These are phyloP conservation scores for Trypethelium eluteriae DNA, from an alignment of 495 filamentous ascomycete genomes.

Conservation along the genomic window DNA sequence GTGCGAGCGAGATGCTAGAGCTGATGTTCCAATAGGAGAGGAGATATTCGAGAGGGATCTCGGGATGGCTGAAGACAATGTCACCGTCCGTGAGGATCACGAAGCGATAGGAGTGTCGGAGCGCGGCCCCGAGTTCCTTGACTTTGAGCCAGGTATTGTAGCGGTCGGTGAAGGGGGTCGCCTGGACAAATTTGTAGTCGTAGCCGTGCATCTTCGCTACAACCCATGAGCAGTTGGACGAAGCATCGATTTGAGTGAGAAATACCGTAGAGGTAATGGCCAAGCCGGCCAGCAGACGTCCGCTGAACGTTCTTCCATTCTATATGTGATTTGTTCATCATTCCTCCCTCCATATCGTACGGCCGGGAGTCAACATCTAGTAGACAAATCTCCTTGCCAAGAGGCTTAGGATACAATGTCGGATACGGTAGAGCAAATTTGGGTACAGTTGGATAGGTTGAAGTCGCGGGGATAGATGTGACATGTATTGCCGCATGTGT, in stretches of 20 bases:
- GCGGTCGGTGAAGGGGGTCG: constrained; percentile 29
- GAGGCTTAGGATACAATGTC: constrained; percentile 5
- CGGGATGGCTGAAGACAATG: constrained; percentile 41
- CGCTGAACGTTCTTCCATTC: constrained; percentile 9
- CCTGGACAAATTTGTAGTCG: constrained; percentile 45
- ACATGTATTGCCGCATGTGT: neutral
- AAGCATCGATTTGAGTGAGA: neutral
- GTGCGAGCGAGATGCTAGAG: constrained; percentile 38
- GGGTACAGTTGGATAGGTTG: neutral
- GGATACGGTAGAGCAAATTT: neutral
- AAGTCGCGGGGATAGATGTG: neutral
- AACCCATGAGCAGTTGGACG: neutral
- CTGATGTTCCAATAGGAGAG: constrained; percentile 48
- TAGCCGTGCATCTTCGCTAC: constrained; percentile 47
- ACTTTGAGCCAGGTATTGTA: constrained; percentile 46
- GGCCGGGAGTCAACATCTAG: neutral
- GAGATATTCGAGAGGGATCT: constrained; percentile 48
- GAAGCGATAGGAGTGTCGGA: constrained; percentile 41
- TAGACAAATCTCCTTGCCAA: neutral
- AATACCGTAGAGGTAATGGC: constrained; percentile 8
- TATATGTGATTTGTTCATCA: neutral
- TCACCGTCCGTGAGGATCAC: constrained; percentile 48
- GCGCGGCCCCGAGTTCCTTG: constrained; percentile 26
- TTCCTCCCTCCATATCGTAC: constrained; percentile 1
- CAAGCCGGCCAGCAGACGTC: neutral